Base-by-base conservation (phyloP, 2,329 filamentous ascomycete genomes). In the Huntiella abstrusa region DNA sequence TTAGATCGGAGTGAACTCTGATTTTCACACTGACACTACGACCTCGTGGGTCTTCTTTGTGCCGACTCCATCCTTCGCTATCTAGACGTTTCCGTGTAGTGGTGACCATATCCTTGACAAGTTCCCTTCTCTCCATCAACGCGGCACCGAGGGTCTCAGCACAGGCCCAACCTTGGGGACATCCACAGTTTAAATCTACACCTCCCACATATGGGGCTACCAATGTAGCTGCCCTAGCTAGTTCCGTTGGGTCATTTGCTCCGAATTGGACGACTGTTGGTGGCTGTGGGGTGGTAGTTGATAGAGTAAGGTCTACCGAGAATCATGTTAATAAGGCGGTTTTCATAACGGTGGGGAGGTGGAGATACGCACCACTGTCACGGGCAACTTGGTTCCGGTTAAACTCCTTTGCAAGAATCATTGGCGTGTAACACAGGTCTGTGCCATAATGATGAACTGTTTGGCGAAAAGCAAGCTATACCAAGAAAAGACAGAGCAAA, bases 101-200 rank as follows among this genome's bases (percentile, higher is more conserved):
- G 22, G 66, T 56, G 0, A 82, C 70, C 67, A 83, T 80, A 49
- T 74, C 70, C 3, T 72, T 67, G n/a, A 83, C 78, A 3, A 79
- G 64, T 52, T 75, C 72, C 6, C 75, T 70, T 43, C 67, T 63
- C 39, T 73, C 67, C 77, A 83, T 82, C 33, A 83, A 62, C n/a
- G 75, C 75, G 4, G 78, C 79, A 4, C 79, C 79, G 3, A 83
- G 65, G 1, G 66, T 73, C 57, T 78, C 75, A 37, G 76, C 71
- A 54, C 79, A 79, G 0, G 79, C 78, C 79, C 79, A 83, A 4
- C 71, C 72, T 59, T 83, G 79, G 5, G 79, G 79, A 55, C 79
- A 83, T 8, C 79, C 79, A 58, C 79, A 83, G 61, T 83, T 83
- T 36, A 83, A 64, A 54, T 83, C 76, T 3, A 83, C 69, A 51